Conservation (phyloP, 169 alveolate species). For the Plasmodium fragile region DNA sequence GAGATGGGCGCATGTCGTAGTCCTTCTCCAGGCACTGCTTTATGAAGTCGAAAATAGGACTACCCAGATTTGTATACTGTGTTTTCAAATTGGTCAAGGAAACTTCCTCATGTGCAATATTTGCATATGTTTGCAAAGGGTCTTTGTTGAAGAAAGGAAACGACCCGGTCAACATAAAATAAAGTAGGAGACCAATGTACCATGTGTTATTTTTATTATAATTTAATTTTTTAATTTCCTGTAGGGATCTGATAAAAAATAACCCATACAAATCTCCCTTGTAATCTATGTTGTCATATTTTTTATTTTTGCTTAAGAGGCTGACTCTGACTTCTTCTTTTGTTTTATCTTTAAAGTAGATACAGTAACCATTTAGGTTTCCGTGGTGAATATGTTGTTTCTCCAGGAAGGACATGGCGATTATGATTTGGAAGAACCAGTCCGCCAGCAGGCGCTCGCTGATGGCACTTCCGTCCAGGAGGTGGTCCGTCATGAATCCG, state of each 20-base stretch:
- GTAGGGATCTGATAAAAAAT: slow-evolving; percentile 62
- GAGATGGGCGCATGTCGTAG: slow-evolving; percentile 4
- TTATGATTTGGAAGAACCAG: slow-evolving; percentile 65
- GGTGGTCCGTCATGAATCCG: slow-evolving; percentile 37
- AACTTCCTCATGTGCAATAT: slow-evolving; percentile 22
- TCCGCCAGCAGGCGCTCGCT: slow-evolving; percentile 40
- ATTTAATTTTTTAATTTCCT: slow-evolving; percentile 47
- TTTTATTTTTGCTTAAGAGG: slow-evolving; percentile 43
- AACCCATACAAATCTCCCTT: slow-evolving; percentile 74
- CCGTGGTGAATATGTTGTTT: slow-evolving; percentile 35
- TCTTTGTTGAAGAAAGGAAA: slow-evolving; percentile 42
- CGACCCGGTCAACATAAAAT: slow-evolving; percentile 39
- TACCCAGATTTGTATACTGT: not conserved
- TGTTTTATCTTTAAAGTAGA: slow-evolving; percentile 31
- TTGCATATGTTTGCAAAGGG: slow-evolving; percentile 23
- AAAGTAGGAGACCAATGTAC: slow-evolving; percentile 61
- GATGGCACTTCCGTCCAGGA: not conserved
- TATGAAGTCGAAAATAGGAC: slow-evolving; percentile 23
- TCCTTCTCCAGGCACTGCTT: slow-evolving; percentile 42
- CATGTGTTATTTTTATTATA: slow-evolving; percentile 58
- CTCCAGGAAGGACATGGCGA: slow-evolving; percentile 55
- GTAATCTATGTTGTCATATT: slow-evolving; percentile 63
- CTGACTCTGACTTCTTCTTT: slow-evolving; percentile 47
- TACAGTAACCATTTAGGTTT: slow-evolving; percentile 63
- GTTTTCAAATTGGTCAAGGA: slow-evolving; percentile 24